Evolutionary conservation across 768 basidiomycete species (phyloP), one percentile per base, ranked within the genome.

Genomic region (Mycena rosella): DNA sequence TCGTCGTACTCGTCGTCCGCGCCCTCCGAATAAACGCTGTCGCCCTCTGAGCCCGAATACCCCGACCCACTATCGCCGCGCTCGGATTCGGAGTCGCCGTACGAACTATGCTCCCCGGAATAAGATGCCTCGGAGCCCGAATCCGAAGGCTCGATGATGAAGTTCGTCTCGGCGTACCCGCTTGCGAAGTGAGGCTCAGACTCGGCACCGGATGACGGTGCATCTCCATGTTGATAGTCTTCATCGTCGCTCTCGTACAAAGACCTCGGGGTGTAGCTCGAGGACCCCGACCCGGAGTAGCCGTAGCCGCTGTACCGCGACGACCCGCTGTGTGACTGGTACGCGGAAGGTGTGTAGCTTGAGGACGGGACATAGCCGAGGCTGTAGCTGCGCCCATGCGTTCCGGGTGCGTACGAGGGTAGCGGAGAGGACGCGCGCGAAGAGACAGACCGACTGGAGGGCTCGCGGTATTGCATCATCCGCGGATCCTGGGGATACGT

Each of bases 101-200:
- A 61, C 18, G 53, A 54, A 45, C 51, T 47, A 40, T 53, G 51
- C 13, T 38, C 57, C 54, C 53, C 54, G 11, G 65, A 55, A 45
- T 58, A 61, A 17, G 52, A 56, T 17, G 53, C 45, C 45, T 62
- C 66, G 30, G 66, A 67, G 11, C 66, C 66, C 36, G 66, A 62
- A 32, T 67, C 66, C 6, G 66, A 67, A 8, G 66, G 66, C 48
- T 67, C 60, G 13, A 67, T 22, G 18, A 67, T 22, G 30, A 61
- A 67, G 4, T 53, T 51, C 24, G 47, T 29, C 47, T 67, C 66
- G 7, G 48, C 54, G 13, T 62, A 67, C 30, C 66, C 60, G 27
- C 66, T 63, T 11, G 27, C 48, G 13, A 26, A 27, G 30, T 58
- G 47, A 8, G 38, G 59, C 65, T 56, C 65, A 8, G 65, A 55